Evolutionary conservation across 805 yeast species (phyloP).

Genomic region (Myxozyma sirexii): DNA sequence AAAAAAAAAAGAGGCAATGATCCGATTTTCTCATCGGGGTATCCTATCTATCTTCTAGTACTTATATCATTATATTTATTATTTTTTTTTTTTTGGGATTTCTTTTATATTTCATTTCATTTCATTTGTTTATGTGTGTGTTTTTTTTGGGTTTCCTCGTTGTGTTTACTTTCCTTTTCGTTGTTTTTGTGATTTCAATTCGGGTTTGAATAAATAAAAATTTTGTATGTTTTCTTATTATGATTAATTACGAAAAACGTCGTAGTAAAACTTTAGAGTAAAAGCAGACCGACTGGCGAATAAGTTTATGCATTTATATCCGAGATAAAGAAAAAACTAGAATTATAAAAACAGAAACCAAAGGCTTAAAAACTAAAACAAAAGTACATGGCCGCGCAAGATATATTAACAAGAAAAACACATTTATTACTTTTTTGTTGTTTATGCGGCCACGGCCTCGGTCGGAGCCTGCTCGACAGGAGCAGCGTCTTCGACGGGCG

Average conservation of each 20-base stretch:
- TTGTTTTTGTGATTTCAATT: too few relatives aligned
- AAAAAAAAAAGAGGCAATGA: too few relatives aligned
- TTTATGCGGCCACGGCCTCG: constrained; percentile 3
- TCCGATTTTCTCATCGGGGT: too few relatives aligned
- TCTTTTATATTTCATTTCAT: background rate
- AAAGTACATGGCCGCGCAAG: background rate
- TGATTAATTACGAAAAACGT: too few relatives aligned
- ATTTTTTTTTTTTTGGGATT: background rate
- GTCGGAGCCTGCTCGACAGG: constrained; percentile 1
- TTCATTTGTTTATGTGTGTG: background rate
- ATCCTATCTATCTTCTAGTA: background rate
- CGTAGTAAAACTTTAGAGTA: too few relatives aligned
- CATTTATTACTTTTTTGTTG: background rate
- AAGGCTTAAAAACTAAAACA: background rate
- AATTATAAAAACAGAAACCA: background rate
- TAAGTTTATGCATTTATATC: constrained; percentile 1
- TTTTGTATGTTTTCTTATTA: too few relatives aligned
- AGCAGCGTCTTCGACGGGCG: constrained; percentile 15
- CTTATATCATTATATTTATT: background rate
- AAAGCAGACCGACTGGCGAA: too few relatives aligned
- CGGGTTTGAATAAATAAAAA: too few relatives aligned
- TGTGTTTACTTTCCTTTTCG: too few relatives aligned
- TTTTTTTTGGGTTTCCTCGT: too few relatives aligned
- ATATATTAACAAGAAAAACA: background rate
- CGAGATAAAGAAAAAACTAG: background rate